These are phyloP conservation scores for Voacanga thouarsii DNA, from an alignment of 257 asterid genomes.

Conservation along the genomic window DNA sequence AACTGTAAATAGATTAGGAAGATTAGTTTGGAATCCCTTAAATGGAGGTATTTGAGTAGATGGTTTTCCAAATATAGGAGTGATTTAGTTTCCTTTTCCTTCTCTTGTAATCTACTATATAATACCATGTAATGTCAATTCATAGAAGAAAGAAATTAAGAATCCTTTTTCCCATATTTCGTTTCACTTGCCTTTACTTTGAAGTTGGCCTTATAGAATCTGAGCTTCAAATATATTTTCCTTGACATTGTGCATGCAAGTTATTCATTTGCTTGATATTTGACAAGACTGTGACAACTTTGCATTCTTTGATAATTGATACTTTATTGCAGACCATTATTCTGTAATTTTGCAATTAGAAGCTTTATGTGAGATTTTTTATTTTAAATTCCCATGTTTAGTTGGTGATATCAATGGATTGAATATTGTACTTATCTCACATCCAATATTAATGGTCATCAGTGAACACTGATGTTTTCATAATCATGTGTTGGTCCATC, in stretches of 20 bases:
- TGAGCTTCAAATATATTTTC: not conserved
- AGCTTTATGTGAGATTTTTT: not conserved
- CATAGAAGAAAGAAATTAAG: no score
- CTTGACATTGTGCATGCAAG: not conserved
- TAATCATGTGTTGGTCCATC: not conserved
- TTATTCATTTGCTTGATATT: not conserved
- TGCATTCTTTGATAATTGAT: not conserved
- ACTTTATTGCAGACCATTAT: not conserved
- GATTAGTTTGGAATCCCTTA: no score
- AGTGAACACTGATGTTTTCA: not conserved
- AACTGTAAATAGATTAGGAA: no score
- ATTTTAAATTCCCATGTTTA: not conserved
- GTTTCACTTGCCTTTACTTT: not conserved
- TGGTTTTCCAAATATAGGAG: no score
- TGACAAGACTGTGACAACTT: not conserved
- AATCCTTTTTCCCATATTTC: no score
- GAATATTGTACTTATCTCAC: not conserved
- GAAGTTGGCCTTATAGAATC: not conserved
- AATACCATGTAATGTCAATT: no score
- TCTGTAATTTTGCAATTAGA: not conserved
- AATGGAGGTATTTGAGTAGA: no score
- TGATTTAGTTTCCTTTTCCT: no score
- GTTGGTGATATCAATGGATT: not conserved
- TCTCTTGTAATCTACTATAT: no score
- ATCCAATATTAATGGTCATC: not conserved